Conservation (phyloP, 1,284 basidiomycete genomes). For the Marasmius oreades region DNA sequence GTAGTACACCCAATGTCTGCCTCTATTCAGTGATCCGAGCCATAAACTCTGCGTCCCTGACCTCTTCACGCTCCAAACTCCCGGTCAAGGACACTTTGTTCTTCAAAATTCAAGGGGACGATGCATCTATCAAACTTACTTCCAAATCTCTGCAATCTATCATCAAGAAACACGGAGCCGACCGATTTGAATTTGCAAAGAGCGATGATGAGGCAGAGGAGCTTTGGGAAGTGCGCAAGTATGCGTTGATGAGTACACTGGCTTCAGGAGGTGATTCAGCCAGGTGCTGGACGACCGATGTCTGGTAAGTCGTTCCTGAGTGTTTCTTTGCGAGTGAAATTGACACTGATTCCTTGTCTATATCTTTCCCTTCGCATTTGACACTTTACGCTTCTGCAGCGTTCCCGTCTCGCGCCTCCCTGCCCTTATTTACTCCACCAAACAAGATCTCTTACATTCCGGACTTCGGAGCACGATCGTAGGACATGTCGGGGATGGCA, state of each 20-base stretch:
- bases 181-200: constrained; percentile 71
- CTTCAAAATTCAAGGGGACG: constrained; percentile 85
- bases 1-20: neutral
- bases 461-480: constrained; percentile 71
- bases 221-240: constrained; percentile 88
- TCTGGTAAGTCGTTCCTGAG: constrained; percentile 54
- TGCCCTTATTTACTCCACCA: constrained; percentile 68
- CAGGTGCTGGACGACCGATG: constrained; percentile 85
- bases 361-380: too few relatives aligned
- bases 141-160: constrained; percentile 59
- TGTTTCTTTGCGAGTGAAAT: neutral
- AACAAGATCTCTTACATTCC: constrained; percentile 64
- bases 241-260: constrained; percentile 74
- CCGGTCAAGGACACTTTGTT: constrained; percentile 80
- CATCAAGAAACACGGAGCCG: constrained; percentile 65
- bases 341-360: too few relatives aligned
- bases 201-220: constrained; percentile 76
- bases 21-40: constrained; percentile 64
- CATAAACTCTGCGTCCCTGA: constrained; percentile 65
- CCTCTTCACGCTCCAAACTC: constrained; percentile 48
- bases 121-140: constrained; percentile 58
- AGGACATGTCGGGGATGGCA: constrained; percentile 86
- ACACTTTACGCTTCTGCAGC: constrained; percentile 37
- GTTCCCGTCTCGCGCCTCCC: constrained; percentile 77
- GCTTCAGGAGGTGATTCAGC: constrained; percentile 55